These are phyloP conservation scores for Annulohypoxylon bovei DNA, from an alignment of 495 filamentous ascomycete genomes.

Conservation along the genomic window DNA sequence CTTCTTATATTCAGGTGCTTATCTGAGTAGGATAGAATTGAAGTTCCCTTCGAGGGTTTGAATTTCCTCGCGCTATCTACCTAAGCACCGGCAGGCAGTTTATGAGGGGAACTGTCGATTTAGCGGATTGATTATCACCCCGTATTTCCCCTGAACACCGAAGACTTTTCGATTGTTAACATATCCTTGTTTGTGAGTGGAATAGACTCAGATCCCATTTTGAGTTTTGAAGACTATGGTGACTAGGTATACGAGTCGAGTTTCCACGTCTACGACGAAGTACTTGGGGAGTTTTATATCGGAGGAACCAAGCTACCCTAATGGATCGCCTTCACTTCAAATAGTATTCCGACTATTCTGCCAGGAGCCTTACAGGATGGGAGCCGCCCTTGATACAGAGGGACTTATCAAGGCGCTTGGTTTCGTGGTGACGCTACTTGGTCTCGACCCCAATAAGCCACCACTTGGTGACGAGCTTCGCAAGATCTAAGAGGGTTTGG, in stretches of 20 bases:
- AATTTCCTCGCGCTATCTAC: background rate
- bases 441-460: background rate
- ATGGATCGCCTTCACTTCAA: background rate
- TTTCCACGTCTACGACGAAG: background rate
- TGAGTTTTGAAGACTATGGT: background rate
- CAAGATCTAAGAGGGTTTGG: background rate
- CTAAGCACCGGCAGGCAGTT: background rate
- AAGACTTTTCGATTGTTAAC: background rate
- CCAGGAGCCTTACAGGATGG: background rate
- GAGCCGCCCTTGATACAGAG: background rate
- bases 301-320: background rate
- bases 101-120: background rate
- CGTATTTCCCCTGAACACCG: background rate
- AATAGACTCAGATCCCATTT: background rate
- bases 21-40: background rate
- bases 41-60: background rate
- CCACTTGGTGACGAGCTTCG: background rate
- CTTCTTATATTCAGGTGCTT: constrained; percentile 4
- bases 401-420: constrained; percentile 1
- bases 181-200: background rate
- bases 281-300: background rate
- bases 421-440: constrained; percentile 5
- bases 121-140: background rate
- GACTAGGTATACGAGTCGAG: constrained; percentile 5
- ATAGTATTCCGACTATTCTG: constrained; percentile 2